Percentiles rank a stretch among this genome's conserved stretches.
These are phyloP conservation scores for Penicillium sp. DNA, from an alignment of 2,329 filamentous ascomycete species.

Conservation along the genomic window DNA sequence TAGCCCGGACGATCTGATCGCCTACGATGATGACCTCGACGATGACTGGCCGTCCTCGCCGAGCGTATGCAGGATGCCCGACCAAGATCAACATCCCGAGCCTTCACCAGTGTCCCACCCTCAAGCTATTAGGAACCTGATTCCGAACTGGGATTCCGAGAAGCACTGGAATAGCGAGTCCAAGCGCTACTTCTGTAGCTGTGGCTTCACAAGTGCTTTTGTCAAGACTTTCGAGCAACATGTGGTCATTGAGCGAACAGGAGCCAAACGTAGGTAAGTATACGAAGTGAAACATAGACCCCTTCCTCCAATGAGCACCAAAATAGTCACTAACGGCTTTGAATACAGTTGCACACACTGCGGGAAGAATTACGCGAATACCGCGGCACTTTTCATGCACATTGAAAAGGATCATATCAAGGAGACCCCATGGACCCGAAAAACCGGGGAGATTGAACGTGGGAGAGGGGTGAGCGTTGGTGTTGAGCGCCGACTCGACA, in stretches of 20 bases:
- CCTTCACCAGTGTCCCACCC: too few relatives aligned
- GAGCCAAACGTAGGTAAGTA: not conserved
- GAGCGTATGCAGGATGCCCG: too few relatives aligned
- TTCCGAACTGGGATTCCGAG: conserved; percentile 1
- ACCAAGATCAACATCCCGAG: not conserved
- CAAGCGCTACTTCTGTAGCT: conserved; percentile 34
- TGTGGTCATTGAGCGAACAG: conserved; percentile 25
- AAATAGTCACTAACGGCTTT: conserved; percentile 2
- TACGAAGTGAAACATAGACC: not conserved
- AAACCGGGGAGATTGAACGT: not conserved
- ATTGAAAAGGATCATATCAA: conserved; percentile 40
- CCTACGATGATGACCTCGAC: not conserved
- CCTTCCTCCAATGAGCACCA: too few relatives aligned
- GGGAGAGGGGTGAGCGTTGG: not conserved
- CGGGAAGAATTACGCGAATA: conserved; percentile 42
- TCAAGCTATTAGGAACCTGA: not conserved
- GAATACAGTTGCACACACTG: conserved; percentile 44
- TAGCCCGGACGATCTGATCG: conserved; percentile 5
- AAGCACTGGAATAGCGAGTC: conserved; percentile 23
- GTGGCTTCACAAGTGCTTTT: conserved; percentile 31
- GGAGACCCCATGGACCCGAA: too few relatives aligned
- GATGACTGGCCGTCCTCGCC: not conserved
- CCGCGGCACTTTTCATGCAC: conserved; percentile 45
- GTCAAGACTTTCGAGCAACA: conserved; percentile 38
- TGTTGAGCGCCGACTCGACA: not conserved